Base-by-base conservation (phyloP, 2,329 filamentous ascomycete species). In the Gnomoniopsis sp. region DNA sequence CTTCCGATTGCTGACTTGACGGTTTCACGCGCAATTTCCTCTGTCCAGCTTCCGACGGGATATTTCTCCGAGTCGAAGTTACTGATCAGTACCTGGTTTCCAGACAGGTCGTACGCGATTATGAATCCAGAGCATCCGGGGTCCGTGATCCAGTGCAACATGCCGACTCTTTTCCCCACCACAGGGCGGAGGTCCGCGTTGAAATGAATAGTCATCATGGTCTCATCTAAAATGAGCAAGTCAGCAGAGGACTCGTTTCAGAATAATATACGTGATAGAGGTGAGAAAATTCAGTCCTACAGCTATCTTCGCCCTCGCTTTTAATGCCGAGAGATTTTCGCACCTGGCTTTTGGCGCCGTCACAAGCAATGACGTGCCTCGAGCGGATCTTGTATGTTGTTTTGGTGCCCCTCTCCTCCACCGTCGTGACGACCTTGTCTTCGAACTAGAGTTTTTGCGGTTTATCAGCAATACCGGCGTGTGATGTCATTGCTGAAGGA, bases 201-300 rank as follows among this genome's bases (percentile, higher is more conserved):
- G 61, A 78, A 72, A 46, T 78, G 75, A 15, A 78, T 77, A 0
- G 75, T 77, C 75, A 78, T 77, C 75, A 77, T 77, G 0, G 74
- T 76, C 56, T 76, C 74, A 41, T 74, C 73, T 75, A 8, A 4
- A 21, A n/a, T 2, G 33, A 58, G 60, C 63, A 22, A 2, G 19
- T 3, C 17, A 7, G 10, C 15, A 47, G 1, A 15, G n/a, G 4
- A 30, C 26, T 4, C 4, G 26, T 14, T 17, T 11, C 17, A 15
- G 2, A 15, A 15, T 23, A 3, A 17, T 12, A 1, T 19, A 14
- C 23, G 3, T 7, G 3, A 17, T 22, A 34, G 2, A 22, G 1
- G 17, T 22, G 1, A 19, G 11, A 17, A 21, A n/a, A n/a, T n/a
- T n/a, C n/a, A 3, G 6, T 65, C 70, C 66, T 62, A 73, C 74